Evolutionary conservation across 192 early-diverging fungal species (phyloP), one percentile per base, ranked within the genome.

Genomic region (Gonapodya prolifera): DNA sequence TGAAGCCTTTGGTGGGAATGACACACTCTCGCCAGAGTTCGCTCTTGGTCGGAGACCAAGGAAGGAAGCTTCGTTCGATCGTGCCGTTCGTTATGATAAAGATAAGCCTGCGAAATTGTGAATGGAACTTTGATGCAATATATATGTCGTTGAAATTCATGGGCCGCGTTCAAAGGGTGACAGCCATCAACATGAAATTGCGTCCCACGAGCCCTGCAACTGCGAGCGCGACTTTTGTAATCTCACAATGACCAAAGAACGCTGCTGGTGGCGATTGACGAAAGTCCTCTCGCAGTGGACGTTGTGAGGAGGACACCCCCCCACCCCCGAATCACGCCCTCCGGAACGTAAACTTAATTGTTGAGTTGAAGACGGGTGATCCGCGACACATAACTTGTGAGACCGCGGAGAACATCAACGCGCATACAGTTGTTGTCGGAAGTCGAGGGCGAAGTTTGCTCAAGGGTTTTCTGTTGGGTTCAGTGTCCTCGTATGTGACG

Each of bases 401-500:
- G 45, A 61, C 45, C 8, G 45, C 23, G 45, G 23, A 23, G 8
- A 61, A 61, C 45, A 16, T 23, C 8, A 61, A 23, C 8, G 45
- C 45, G 45, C 23, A 61, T 0, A 87, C 90, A 83, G 80, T 92
- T 31, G 85, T 92, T 76, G 90, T 92, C 75, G 91, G 91, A 69
- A 91, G 90, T 0, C 83, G 88, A 77, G 91, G 91, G n/a, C 85
- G 88, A 1, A 89, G 86, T 33, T 81, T 85, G 0, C 79, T 91
- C 33, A 90, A 91, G 80, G 84, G 89, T 34, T 89, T 89, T 77
- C 81, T 92, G 29, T 83, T 92, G 75, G 90, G 90, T 70, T 89
- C 87, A 77, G 84, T 91, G 17, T 90, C 91, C 0, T 86, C 86
- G 33, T 91, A 91, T 31, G 89, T 89, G 74, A 75, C 91, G 76